Conservation (phyloP, 495 filamentous ascomycete species). For the Penicillium soppii region DNA sequence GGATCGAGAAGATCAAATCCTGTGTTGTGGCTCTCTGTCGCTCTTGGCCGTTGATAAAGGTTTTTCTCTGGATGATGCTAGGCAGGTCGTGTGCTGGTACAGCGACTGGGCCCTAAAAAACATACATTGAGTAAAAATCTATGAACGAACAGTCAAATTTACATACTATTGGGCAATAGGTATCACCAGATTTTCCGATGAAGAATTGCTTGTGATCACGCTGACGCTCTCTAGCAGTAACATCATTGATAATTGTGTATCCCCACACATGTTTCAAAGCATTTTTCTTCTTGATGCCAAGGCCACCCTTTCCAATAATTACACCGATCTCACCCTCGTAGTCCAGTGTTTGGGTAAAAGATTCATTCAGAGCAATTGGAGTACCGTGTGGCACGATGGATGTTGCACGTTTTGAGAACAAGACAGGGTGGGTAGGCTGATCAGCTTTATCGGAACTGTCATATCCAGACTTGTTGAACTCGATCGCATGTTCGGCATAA, state of each 20-base stretch:
- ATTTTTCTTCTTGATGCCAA: constrained; percentile 41
- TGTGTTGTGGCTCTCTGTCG: constrained; percentile 64
- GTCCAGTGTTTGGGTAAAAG: constrained; percentile 51
- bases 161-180: constrained; percentile 59
- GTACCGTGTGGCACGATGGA: constrained; percentile 50
- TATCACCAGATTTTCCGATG: constrained; percentile 55
- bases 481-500: constrained; percentile 51
- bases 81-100: constrained; percentile 51
- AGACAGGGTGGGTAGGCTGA: constrained; percentile 42
- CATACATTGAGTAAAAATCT: no score
- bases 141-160: no score
- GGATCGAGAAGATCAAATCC: constrained; percentile 72
- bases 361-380: constrained; percentile 45
- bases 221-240: constrained; percentile 56
- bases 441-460: constrained; percentile 47
- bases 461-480: constrained; percentile 53
- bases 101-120: constrained; percentile 53
- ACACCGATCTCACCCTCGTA: constrained; percentile 60
- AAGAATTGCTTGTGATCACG: constrained; percentile 60
- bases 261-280: constrained; percentile 56
- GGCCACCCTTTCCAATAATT: constrained; percentile 52
- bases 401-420: constrained; percentile 56
- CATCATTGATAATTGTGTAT: constrained; percentile 57
- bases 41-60: constrained; percentile 61
- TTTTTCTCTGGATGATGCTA: constrained; percentile 55